Base-by-base conservation (phyloP, 495 filamentous ascomycete genomes). In the Durotheca rogersii region DNA sequence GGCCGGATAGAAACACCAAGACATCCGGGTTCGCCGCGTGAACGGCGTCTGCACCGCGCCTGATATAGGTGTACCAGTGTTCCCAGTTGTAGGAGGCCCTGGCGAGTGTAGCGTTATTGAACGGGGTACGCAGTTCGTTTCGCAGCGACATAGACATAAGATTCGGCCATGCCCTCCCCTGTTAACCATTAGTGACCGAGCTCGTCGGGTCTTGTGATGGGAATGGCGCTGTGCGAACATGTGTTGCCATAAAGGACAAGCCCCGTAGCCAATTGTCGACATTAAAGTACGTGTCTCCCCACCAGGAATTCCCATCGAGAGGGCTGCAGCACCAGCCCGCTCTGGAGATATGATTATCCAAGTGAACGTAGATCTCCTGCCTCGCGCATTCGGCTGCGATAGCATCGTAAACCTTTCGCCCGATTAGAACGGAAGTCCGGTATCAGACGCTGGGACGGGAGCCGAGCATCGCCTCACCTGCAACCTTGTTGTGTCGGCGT, bases 291-390 rank as follows among this genome's bases (percentile, higher is more conserved):
- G 63, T 69, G 39, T 81, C 78, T 12, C 78, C 78, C 52, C 77
- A 81, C 80, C 77, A 83, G 4, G 75, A 60, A 48, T 82, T 82
- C 1, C 79, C 80, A 45, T 83, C 80, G 4, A 62, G 54, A 9
- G 62, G 64, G 14, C 57, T 68, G 49, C 79, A 82, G 57, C 81
- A 82, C 80, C 80, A 83, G 10, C 65, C 67, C 0, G 75, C 79
- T 62, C 76, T 80, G 4, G 76, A 80, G 43, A 82, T 67, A 41
- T 83, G 81, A 49, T 82, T 83, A 52, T 83, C 81, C 1, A 82
- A 68, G 20, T 81, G 77, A 7, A 83, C 61, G 38, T 77, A 80
- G 4, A 83, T 72, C 7, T 69, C 66, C 29, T 79, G 74, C 29
- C 60, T 68, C 17, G 67, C 67, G 29, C 68, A 64, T 52, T 79